phyloP scores from a whole-genome alignment of 2,329 filamentous ascomycete species.

The Nemania abortiva region DNA sequence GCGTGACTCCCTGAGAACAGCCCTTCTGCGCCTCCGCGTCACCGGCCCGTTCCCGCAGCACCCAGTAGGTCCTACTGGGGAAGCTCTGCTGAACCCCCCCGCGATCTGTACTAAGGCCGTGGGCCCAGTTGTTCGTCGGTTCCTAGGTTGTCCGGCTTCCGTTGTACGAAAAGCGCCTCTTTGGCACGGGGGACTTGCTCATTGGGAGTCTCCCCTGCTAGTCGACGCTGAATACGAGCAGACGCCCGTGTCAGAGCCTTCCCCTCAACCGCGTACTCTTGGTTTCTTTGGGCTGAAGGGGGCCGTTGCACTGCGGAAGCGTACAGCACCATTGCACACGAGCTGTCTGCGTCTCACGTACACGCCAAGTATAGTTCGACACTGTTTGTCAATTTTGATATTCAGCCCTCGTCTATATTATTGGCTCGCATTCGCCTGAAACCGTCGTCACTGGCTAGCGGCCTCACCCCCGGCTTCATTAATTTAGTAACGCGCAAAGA shows the following conservation, averaged over 20 bases:
- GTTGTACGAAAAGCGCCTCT: conserved; percentile 53
- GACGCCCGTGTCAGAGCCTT: conserved; percentile 47
- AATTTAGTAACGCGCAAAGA: conserved; percentile 44
- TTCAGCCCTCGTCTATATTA: conserved; percentile 45
- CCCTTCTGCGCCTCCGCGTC: conserved; percentile 47
- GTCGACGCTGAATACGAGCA: conserved; percentile 52
- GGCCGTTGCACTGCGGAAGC: conserved; percentile 51
- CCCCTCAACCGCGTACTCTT: conserved; percentile 45
- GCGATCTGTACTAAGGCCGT: conserved; percentile 49
- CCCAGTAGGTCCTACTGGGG: conserved; percentile 43
- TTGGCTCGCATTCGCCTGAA: conserved; percentile 49
- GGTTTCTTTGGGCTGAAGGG: conserved; percentile 46
- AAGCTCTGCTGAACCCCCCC: conserved; percentile 42
- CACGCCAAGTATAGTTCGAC: conserved; percentile 47
- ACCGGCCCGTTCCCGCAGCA: conserved; percentile 45
- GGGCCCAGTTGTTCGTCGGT: conserved; percentile 50
- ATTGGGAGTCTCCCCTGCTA: conserved; percentile 51
- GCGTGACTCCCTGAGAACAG: conserved; percentile 52
- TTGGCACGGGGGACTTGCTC: conserved; percentile 51
- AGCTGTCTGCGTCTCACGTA: conserved; percentile 47
- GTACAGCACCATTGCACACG: conserved; percentile 50
- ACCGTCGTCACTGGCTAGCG: conserved; percentile 46
- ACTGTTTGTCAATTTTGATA: conserved; percentile 44
- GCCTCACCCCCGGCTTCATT: conserved; percentile 42
- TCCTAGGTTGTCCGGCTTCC: conserved; percentile 44